Conservation (phyloP, 805 yeast genomes). For the Maudiozyma saulgeensis region DNA sequence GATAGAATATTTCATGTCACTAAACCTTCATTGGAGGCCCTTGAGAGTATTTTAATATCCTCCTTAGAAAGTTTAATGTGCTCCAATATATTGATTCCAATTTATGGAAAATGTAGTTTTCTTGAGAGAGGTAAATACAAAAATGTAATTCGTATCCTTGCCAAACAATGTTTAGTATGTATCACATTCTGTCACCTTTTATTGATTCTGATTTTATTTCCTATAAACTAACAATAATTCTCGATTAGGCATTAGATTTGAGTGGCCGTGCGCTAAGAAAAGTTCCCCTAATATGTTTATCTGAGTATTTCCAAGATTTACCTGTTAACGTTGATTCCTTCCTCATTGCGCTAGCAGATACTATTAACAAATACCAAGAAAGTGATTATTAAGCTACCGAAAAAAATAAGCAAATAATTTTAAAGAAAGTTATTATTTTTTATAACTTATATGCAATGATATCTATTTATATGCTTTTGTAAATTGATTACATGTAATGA, state of each 20-base stretch:
- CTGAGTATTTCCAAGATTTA: conserved; percentile 19
- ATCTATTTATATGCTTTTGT: not conserved
- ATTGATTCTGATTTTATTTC: no score
- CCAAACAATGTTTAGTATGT: conserved; percentile 23
- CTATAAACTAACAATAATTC: conserved; percentile 5
- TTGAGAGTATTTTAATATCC: conserved; percentile 24
- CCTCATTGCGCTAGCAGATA: conserved; percentile 17
- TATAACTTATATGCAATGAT: not conserved
- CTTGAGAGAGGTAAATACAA: conserved; percentile 3
- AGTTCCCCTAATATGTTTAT: conserved; percentile 22
- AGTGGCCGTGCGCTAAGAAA: conserved; percentile 27
- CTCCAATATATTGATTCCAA: not conserved
- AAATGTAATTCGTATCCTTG: conserved; percentile 9
- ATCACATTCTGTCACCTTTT: not conserved
- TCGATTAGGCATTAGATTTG: conserved; percentile 10
- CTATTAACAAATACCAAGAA: not conserved
- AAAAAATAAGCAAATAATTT: no score
- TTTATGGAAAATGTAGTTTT: not conserved
- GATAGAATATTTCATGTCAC: conserved; percentile 31
- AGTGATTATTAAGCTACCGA: not conserved
- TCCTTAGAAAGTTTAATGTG: conserved; percentile 20
- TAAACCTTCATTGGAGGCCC: conserved; percentile 28
- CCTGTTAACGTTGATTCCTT: conserved; percentile 21
- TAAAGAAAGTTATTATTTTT: no score
- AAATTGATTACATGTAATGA: not conserved